phyloP scores from a whole-genome alignment of 2,329 filamentous ascomycete species.

The Phaeosphaeriaceae sp. region DNA sequence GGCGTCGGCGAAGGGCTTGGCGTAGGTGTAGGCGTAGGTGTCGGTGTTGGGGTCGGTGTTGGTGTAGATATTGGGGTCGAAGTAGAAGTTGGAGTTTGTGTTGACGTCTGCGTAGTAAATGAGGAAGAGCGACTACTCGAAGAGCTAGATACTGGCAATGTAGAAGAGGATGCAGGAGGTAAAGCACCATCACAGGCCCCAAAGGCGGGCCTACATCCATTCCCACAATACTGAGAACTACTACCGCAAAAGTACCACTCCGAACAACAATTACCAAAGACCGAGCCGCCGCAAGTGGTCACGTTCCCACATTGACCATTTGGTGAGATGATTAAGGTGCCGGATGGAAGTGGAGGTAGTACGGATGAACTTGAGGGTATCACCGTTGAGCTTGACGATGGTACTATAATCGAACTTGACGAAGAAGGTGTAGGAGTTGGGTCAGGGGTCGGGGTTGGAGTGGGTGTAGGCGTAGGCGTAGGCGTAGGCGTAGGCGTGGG shows the following conservation, averaged over 20 bases:
- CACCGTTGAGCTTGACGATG: constrained; percentile 8
- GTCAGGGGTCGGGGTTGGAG: constrained; percentile 22
- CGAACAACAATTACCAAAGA: constrained; percentile 34
- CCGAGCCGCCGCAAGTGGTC: constrained; percentile 36
- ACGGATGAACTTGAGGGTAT: constrained; percentile 17
- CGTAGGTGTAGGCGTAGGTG: constrained; percentile 18
- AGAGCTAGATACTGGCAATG: constrained; percentile 14
- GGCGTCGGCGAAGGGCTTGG: constrained; percentile 14
- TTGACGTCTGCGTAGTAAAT: constrained; percentile 3
- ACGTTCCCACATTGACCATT: constrained; percentile 39
- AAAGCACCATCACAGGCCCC: constrained; percentile 28
- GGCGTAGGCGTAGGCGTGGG: constrained; percentile 20
- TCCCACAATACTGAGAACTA: constrained; percentile 31
- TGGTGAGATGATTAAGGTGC: constrained; percentile 27
- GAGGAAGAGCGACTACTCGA: neutral
- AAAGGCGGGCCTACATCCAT: constrained; percentile 34
- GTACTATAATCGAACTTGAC: neutral
- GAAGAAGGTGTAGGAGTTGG: constrained; percentile 14
- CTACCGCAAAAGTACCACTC: constrained; percentile 35
- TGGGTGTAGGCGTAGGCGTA: constrained; percentile 24
- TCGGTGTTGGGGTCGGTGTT: constrained; percentile 17
- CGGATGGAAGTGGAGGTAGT: constrained; percentile 31
- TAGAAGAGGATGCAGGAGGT: constrained; percentile 17
- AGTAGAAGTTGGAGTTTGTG: neutral
- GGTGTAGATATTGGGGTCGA: constrained; percentile 11